Evolutionary conservation across 2,329 filamentous ascomycete species (phyloP).

Genomic region (Fusarium subtropicale): DNA sequence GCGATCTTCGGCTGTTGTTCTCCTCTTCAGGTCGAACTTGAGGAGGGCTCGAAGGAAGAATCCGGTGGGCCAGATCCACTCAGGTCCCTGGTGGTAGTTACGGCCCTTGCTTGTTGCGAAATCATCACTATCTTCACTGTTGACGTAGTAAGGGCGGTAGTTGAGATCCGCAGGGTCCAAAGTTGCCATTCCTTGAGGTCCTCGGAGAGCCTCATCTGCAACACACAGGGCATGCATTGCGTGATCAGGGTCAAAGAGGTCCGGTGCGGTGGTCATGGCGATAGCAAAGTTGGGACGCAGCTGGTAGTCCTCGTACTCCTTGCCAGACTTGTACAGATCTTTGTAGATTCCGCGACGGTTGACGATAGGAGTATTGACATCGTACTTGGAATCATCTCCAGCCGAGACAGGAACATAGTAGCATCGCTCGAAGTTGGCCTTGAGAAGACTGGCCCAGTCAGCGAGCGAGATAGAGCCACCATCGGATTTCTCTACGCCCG

Average conservation of each 20-base stretch:
- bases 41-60: slow-evolving; percentile 94
- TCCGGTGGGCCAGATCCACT: slow-evolving; percentile 98
- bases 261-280: slow-evolving; percentile 92
- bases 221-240: slow-evolving; percentile 83
- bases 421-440: slow-evolving; percentile 88
- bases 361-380: slow-evolving; percentile 81
- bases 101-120: slow-evolving; percentile 93
- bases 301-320: slow-evolving; percentile 98
- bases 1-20: slow-evolving; percentile 69
- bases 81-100: slow-evolving; percentile 98
- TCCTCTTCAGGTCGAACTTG: slow-evolving; percentile 85
- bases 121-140: slow-evolving; percentile 91
- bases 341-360: slow-evolving; percentile 98
- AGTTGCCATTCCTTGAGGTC: slow-evolving; percentile 94
- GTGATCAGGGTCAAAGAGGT: slow-evolving; percentile 82
- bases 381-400: slow-evolving; percentile 79
- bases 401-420: slow-evolving; percentile 84
- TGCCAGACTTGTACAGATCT: slow-evolving; percentile 91
- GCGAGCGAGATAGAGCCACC: slow-evolving; percentile 73
- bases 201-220: slow-evolving; percentile 82
- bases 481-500: slow-evolving; percentile 75
- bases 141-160: slow-evolving; percentile 94
- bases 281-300: slow-evolving; percentile 94
- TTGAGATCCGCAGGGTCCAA: slow-evolving; percentile 92
- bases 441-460: slow-evolving; percentile 84